A percentile compares a stretch with the other conserved stretches of the same genome.
phyloP scores from a whole-genome alignment of 441 rosid genomes.

The Eruca vesicaria region DNA sequence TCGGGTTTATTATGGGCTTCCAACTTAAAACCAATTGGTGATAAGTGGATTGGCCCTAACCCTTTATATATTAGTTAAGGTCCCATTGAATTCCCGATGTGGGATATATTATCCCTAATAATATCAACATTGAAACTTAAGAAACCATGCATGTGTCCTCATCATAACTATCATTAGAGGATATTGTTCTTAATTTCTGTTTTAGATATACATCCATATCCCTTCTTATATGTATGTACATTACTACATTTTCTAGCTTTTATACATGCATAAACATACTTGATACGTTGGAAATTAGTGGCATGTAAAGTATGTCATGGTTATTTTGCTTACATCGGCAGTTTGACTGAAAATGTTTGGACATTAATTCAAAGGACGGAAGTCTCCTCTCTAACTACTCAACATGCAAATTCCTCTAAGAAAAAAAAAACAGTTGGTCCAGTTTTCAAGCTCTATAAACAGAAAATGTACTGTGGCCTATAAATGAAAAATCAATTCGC shows the following conservation, averaged over 20 bases:
- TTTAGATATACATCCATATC: not conserved
- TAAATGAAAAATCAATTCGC: conserved; percentile 23
- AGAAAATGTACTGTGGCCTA: conserved; percentile 23
- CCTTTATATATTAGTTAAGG: too few relatives aligned
- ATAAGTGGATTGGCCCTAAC: too few relatives aligned
- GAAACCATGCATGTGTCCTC: conserved; percentile 26
- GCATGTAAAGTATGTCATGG: conserved; percentile 9
- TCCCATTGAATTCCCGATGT: too few relatives aligned
- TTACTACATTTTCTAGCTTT: not conserved
- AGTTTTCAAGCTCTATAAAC: conserved; percentile 17
- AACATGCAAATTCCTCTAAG: conserved; percentile 10
- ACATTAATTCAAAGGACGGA: conserved; percentile 12
- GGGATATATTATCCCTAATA: too few relatives aligned
- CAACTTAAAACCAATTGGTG: too few relatives aligned
- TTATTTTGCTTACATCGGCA: conserved; percentile 23
- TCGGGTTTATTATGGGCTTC: too few relatives aligned
- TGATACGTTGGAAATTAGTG: not conserved
- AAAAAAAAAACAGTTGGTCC: conserved; percentile 12
- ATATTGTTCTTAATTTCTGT: not conserved
- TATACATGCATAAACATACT: not conserved
- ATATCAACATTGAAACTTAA: conserved; percentile 1
- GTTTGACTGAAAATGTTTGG: conserved; percentile 26
- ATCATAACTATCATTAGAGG: conserved; percentile 9
- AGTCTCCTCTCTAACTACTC: conserved; percentile 25
- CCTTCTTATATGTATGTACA: not conserved